Conservation (phyloP, 1,139 yeast genomes). For the Candida gigantensis region DNA sequence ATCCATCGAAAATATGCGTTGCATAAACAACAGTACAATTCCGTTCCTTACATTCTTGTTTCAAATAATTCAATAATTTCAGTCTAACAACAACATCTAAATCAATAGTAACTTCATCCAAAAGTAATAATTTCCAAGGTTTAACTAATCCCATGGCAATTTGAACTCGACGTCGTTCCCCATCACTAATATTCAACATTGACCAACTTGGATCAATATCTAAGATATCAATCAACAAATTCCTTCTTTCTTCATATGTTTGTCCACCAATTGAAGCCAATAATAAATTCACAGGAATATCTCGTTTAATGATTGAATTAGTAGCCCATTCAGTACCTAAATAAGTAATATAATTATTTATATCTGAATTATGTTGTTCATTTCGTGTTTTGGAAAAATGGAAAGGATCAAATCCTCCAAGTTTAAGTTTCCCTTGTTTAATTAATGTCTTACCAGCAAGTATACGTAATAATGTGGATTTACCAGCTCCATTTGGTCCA, state of each 20-base stretch:
- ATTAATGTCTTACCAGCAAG: conserved; percentile 91
- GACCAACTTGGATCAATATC: conserved; percentile 90
- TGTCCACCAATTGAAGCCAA: conserved; percentile 85
- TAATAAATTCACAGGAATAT: conserved; percentile 79
- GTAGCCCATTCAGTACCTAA: conserved; percentile 98
- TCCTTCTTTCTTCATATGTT: conserved; percentile 70
- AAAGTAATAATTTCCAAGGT: conserved; percentile 81
- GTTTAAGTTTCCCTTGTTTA: conserved; percentile 62
- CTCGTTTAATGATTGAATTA: conserved; percentile 85
- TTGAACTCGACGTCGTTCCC: conserved; percentile 92
- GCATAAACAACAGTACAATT: conserved; percentile 82
- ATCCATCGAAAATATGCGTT: conserved; percentile 94
- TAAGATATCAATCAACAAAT: conserved; percentile 67
- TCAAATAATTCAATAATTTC: conserved; percentile 67
- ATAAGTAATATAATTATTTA: conserved; percentile 60
- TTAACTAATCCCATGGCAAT: conserved; percentile 87
- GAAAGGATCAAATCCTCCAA: conserved; percentile 89
- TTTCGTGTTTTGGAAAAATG: conserved; percentile 53
- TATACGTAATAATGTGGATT: conserved; percentile 79
- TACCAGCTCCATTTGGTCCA: conserved; percentile 98
- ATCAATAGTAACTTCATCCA: conserved; percentile 96
- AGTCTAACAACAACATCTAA: conserved; percentile 89
- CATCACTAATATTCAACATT: conserved; percentile 90
- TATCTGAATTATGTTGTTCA: conserved; percentile 43
- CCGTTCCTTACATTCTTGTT: conserved; percentile 65